These are phyloP conservation scores for Lactifluus subvellereus DNA, from an alignment of 768 basidiomycete genomes.

Conservation along the genomic window DNA sequence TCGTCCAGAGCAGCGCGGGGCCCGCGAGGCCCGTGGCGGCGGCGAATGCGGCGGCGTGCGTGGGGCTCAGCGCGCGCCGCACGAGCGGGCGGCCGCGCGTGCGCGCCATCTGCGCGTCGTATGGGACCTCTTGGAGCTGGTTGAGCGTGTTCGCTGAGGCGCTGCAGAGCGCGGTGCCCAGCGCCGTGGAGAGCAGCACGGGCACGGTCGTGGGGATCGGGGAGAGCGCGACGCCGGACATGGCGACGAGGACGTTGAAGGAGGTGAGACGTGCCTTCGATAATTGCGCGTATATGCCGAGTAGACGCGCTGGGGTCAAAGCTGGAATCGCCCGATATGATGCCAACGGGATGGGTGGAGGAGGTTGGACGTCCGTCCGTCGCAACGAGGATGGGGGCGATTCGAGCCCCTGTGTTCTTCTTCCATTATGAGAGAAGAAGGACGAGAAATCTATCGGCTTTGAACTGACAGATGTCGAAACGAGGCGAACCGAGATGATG, in stretches of 20 bases:
- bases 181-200: conserved; percentile 76
- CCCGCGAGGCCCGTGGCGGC: conserved; percentile 71
- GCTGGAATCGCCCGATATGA: conserved; percentile 28
- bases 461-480: conserved; percentile 1
- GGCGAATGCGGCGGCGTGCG: conserved; percentile 82
- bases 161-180: conserved; percentile 86
- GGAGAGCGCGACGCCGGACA: conserved; percentile 89
- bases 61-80: conserved; percentile 71
- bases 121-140: conserved; percentile 90
- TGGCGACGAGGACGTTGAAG: conserved; percentile 81
- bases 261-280: conserved; percentile 80
- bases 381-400: background rate
- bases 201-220: conserved; percentile 82
- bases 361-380: background rate
- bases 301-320: conserved; percentile 46
- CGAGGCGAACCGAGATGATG: conserved; percentile 15
- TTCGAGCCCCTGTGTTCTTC: background rate
- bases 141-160: conserved; percentile 94
- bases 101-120: conserved; percentile 94
- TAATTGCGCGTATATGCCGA: conserved; percentile 71
- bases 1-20: conserved; percentile 66
- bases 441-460: conserved; percentile 16
- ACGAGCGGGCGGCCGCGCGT: conserved; percentile 87
- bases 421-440: conserved; percentile 18
- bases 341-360: conserved; percentile 18